Evolutionary conservation across 768 basidiomycete species (phyloP), one percentile per base, ranked within the genome.

Genomic region (Pulveroboletus frians): DNA sequence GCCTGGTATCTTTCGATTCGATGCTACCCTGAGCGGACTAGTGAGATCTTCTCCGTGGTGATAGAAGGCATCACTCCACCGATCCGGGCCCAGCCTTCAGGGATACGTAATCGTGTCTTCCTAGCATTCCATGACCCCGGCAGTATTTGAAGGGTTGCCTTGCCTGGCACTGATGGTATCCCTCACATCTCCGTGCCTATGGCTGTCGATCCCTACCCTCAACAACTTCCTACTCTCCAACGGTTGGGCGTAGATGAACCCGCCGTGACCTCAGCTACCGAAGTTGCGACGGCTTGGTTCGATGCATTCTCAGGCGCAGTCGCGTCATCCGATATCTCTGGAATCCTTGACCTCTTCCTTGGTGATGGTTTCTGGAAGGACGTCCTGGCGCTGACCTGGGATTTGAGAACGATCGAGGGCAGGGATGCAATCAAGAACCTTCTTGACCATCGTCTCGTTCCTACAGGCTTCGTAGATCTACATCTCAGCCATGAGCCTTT

Each of bases 301-400:
- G 40, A 49, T 10, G 38, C 50, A 2, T 66, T 66, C 36, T 60
- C 64, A 3, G 43, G 35, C 17, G 59, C 66, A 4, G 35, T 68
- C 17, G 20, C 42, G 15, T 57, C 52, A 29, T 54, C 51, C 17
- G 41, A 66, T 36, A 46, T 54, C 36, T 3, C 35, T 4, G 42
- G 14, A n/a, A 56, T 62, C 43, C 46, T 62, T 14, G 52, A 66
- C 39, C 64, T 68, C 26, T 64, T 66, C 18, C 57, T 66, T 4
- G 64, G 58, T 4, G 53, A 66, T 8, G 66, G 59, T 2, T 66
- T 74, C 51, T 83, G 80, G 81, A 68, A 79, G 21, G 81, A 83
- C 53, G 63, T 72, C 15, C 62, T 80, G 9, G 69, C 76, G 0
- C 52, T 83, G 6, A 83, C 82, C 2, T 79, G 76, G 74, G 74